Evolutionary conservation across 2,329 filamentous ascomycete genomes (phyloP).

Genomic region (Diplodia seriata): DNA sequence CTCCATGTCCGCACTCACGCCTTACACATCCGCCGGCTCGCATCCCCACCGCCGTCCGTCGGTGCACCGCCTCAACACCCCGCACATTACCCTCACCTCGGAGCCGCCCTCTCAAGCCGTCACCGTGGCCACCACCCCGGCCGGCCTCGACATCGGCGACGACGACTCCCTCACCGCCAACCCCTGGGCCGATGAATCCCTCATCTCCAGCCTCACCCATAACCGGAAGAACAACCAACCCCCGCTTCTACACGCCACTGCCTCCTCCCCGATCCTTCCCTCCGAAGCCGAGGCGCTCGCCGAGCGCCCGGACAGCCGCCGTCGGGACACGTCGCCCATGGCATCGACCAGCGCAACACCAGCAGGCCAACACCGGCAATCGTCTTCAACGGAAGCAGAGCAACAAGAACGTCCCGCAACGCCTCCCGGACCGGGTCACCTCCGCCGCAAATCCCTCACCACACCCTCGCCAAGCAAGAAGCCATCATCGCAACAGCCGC

Average conservation of each 20-base stretch:
- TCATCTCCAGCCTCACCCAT: constrained; percentile 16
- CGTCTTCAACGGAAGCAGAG: background rate
- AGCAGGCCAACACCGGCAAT: background rate
- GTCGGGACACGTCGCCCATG: constrained; percentile 17
- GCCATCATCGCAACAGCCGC: background rate
- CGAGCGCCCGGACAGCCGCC: constrained; percentile 8
- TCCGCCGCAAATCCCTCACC: constrained; percentile 23
- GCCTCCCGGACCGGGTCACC: background rate
- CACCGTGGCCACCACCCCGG: constrained; percentile 25
- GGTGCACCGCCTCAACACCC: constrained; percentile 23
- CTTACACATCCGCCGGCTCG: constrained; percentile 10
- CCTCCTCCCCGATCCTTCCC: constrained; percentile 41
- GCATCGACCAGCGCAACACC: background rate
- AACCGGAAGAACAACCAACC: constrained; percentile 15
- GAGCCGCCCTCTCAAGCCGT: constrained; percentile 29
- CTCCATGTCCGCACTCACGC: constrained; percentile 13
- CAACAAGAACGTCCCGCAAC: constrained; percentile 9
- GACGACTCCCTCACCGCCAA: constrained; percentile 26
- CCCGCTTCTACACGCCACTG: constrained; percentile 41
- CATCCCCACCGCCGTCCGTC: constrained; percentile 26
- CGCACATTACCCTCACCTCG: constrained; percentile 20
- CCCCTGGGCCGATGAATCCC: constrained; percentile 26
- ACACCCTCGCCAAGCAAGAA: constrained; percentile 10
- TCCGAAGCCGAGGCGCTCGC: constrained; percentile 32
- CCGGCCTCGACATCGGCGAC: constrained; percentile 17